Base-by-base conservation (phyloP, 2,329 filamentous ascomycete species). In the Meredithiella fracta region DNA sequence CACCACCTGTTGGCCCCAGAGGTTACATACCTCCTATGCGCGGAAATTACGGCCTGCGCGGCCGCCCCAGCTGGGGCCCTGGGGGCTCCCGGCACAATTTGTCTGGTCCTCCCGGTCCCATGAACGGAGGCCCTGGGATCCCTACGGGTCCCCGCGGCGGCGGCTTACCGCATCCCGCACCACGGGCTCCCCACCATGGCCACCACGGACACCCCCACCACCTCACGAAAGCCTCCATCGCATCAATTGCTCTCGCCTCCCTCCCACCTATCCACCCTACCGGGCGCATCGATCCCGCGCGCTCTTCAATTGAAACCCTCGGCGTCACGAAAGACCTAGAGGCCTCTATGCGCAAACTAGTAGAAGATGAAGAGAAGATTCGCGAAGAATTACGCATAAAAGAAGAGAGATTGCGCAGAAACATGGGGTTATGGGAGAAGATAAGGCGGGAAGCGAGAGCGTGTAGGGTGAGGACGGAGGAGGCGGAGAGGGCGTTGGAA, bases 281-380 rank as follows among this genome's bases (percentile, higher is more conserved):
- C 38, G 78, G 78, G 26, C 78, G 77, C 60, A 63, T 76, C 20
- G 76, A 79, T 58, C 70, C 73, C 1, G 64, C 67, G 17, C 67
- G 73, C 61, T 63, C 70, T 1, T 69, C 74, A 1, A 61, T 75
- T 44, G 64, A 65, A 6, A 68, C 69, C 3, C 56, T 67, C 0
- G 74, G 76, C 15, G 72, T 79, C 23, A 69, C 72, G 31, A 72
- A 73, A 9, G 77, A 80, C 47, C 65, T 78, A 15, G 75, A 78
- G 59, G 64, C 70, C n/a, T 75, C 78, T 63, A 73, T 72, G 60
- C 68, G 70, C 34, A 75, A 75, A 58, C 68, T 80, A 9, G 71
- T 70, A 58, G 77, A 79, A 40, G 78, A 81, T 49, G 78, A 80
- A 62, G 77, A 80, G 63, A 73, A 73, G 59, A 62, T 79, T 37